Evolutionary conservation across 78 protist genomes (phyloP).

Genomic region (Chrysochromulina tobinii): DNA sequence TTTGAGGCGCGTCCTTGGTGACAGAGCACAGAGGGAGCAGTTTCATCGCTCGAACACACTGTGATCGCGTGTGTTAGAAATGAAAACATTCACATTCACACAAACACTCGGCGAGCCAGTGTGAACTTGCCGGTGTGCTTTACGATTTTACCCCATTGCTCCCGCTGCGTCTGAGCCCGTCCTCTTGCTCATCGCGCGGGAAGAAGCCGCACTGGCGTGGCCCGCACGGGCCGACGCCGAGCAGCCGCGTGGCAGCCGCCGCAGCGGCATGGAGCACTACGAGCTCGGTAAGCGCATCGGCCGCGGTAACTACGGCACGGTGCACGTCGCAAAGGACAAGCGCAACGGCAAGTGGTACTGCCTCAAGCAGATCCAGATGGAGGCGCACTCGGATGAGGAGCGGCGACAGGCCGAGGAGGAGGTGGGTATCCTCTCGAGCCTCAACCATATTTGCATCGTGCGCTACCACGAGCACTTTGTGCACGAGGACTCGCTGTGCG

Average conservation of each 20-base stretch:
- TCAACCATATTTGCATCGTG: not conserved
- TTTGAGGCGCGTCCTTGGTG: too few relatives aligned
- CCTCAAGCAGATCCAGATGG: not conserved
- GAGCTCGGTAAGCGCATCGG: not conserved
- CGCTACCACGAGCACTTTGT: slow-evolving; percentile 18
- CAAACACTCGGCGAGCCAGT: too few relatives aligned
- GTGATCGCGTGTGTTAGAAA: too few relatives aligned
- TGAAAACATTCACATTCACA: too few relatives aligned
- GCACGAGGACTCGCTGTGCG: not conserved
- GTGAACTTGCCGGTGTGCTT: slow-evolving; percentile 6
- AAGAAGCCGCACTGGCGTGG: too few relatives aligned
- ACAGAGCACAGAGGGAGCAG: too few relatives aligned
- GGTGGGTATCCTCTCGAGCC: not conserved
- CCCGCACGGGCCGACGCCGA: too few relatives aligned
- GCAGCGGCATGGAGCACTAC: not conserved
- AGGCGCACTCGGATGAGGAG: not conserved
- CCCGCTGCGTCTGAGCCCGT: too few relatives aligned
- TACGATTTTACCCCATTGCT: too few relatives aligned
- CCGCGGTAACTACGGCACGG: slow-evolving; percentile 15
- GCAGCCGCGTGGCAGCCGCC: not conserved
- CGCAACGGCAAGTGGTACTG: not conserved
- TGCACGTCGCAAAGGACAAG: not conserved
- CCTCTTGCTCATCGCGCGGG: too few relatives aligned
- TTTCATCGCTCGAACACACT: too few relatives aligned
- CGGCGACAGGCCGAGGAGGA: not conserved